These are phyloP conservation scores for Pseudomassariella vexata DNA, from an alignment of 2,329 filamentous ascomycete species.

Conservation along the genomic window DNA sequence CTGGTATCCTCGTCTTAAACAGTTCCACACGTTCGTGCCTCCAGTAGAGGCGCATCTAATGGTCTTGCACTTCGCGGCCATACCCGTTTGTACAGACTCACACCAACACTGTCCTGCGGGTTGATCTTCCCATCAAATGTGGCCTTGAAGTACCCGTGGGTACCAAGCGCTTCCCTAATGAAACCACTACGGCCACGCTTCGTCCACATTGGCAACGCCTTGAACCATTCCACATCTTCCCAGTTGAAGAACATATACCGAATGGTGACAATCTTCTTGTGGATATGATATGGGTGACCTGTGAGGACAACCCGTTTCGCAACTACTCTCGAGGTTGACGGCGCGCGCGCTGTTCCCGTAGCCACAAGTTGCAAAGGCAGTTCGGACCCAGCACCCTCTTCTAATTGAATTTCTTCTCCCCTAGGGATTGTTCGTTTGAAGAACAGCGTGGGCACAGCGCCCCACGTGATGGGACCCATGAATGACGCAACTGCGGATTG, in stretches of 20 bases:
- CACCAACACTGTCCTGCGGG: constrained; percentile 86
- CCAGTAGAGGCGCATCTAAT: constrained; percentile 37
- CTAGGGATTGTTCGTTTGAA: constrained; percentile 59
- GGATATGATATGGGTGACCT: constrained; percentile 96
- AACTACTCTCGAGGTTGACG: constrained; percentile 71
- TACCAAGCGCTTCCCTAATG: constrained; percentile 90
- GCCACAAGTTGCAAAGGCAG: constrained; percentile 66
- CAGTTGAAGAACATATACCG: constrained; percentile 99
- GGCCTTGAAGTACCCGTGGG: constrained; percentile 99
- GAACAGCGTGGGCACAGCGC: constrained; percentile 82
- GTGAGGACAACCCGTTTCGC: constrained; percentile 93
- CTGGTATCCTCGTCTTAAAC: constrained; percentile 20
- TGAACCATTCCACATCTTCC: constrained; percentile 96
- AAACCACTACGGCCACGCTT: constrained; percentile 81
- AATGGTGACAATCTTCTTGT: constrained; percentile 94
- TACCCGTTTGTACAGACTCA: constrained; percentile 82
- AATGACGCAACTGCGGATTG: constrained; percentile 85
- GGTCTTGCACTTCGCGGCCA: constrained; percentile 66
- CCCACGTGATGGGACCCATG: constrained; percentile 88
- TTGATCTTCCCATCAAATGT: constrained; percentile 96
- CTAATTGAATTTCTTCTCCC: constrained; percentile 34
- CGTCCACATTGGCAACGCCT: constrained; percentile 92
- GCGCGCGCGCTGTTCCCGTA: constrained; percentile 80
- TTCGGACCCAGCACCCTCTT: constrained; percentile 33
- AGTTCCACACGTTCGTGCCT: constrained; percentile 19